These are phyloP conservation scores for Sechiopsis laciniata DNA, from an alignment of 306 rosid genomes.

Conservation along the genomic window DNA sequence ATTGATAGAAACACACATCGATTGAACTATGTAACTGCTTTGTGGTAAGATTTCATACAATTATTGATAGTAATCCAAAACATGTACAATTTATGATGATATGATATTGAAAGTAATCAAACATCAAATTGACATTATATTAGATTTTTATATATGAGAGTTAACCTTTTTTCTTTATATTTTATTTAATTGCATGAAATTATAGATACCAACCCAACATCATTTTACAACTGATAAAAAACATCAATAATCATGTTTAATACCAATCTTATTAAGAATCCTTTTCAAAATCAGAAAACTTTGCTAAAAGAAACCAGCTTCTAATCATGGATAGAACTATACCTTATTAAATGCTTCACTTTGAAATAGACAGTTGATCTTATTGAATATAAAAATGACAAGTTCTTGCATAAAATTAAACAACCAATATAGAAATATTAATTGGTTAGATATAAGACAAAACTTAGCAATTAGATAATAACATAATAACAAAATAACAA, in stretches of 20 bases:
- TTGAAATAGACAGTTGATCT: background rate
- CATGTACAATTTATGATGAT: background rate
- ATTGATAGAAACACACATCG: too few species aligned
- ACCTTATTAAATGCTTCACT: background rate
- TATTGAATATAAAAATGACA: background rate
- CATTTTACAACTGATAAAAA: background rate
- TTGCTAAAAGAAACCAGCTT: background rate
- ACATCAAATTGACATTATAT: background rate
- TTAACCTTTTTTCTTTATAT: too few species aligned
- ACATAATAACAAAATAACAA: constrained; percentile 18
- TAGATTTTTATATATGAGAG: too few species aligned
- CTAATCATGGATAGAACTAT: background rate
- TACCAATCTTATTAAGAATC: background rate
- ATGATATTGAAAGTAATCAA: background rate
- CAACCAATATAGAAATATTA: background rate
- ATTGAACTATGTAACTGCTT: too few species aligned
- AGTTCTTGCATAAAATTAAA: background rate
- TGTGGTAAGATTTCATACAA: background rate
- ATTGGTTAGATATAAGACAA: constrained; percentile 34
- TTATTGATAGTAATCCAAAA: background rate
- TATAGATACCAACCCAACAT: background rate
- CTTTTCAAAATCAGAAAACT: background rate
- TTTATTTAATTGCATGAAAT: too few species aligned
- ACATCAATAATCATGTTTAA: background rate
- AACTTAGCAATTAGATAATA: constrained; percentile 27